Percentiles rank a stretch among this genome's conserved stretches.
Conservation (phyloP, 371 early-diverging fungal genomes). For the Homolaphlyctis polyrhiza region DNA sequence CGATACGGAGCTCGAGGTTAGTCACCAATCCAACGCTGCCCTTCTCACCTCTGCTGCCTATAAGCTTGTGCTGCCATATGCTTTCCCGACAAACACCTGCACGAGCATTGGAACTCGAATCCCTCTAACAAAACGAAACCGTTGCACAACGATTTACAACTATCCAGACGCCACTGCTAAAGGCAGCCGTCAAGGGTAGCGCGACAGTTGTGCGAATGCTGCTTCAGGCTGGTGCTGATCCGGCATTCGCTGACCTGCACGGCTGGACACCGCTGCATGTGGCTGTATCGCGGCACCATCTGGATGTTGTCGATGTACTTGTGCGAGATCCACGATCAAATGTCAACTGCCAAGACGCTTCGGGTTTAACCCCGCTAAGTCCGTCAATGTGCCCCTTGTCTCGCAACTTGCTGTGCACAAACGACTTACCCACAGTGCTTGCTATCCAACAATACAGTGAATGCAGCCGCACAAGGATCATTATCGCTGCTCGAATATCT, state of each 20-base stretch:
- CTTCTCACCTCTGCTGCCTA: too few relatives aligned
- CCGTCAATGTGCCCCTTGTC: conserved; percentile 4
- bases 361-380: conserved; percentile 77
- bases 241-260: conserved; percentile 66
- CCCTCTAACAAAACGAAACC: too few relatives aligned
- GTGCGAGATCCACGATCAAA: background rate
- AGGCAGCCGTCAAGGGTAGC: conserved; percentile 72
- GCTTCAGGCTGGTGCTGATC: conserved; percentile 59
- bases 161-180: conserved; percentile 66
- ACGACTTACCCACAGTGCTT: background rate
- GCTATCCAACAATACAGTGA: conserved; percentile 45
- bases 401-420: background rate
- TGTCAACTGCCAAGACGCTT: conserved; percentile 40
- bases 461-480: conserved; percentile 71
- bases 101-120: too few relatives aligned
- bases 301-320: conserved; percentile 50
- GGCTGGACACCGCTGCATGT: conserved; percentile 85
- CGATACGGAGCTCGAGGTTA: conserved; percentile 1
- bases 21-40: too few relatives aligned
- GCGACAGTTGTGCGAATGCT: conserved; percentile 58
- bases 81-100: too few relatives aligned
- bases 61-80: too few relatives aligned
- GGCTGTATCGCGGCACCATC: conserved; percentile 39
- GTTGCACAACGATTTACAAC: too few relatives aligned
- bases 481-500: conserved; percentile 62